A percentile compares a stretch with the other conserved stretches of the same genome.
Evolutionary conservation across 352 stramenopile genomes (phyloP).

Genomic region (Lagenidium giganteum): DNA sequence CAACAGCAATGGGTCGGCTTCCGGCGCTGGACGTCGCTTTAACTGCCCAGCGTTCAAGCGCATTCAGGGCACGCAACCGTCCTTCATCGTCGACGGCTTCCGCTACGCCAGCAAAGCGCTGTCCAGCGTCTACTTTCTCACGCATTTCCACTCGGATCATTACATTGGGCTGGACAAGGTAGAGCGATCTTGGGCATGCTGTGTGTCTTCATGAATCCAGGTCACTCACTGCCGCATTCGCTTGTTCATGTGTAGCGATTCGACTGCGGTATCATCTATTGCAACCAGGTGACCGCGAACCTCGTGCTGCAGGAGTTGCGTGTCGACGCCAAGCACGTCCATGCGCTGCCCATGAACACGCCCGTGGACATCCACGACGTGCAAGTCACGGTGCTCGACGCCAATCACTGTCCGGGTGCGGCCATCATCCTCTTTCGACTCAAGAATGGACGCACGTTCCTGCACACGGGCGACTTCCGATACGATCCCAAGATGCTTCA

Average conservation of each 20-base stretch:
- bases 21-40: conserved; percentile 1
- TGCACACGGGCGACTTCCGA: conserved; percentile 91
- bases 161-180: conserved; percentile 89
- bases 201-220: background rate
- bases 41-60: conserved; percentile 76
- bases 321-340: conserved; percentile 88
- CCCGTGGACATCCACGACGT: conserved; percentile 79
- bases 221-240: background rate
- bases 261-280: conserved; percentile 94
- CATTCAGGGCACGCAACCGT: conserved; percentile 64
- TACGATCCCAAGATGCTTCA: conserved; percentile 72
- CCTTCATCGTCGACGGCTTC: conserved; percentile 88
- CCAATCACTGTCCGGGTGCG: conserved; percentile 96
- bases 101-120: conserved; percentile 68
- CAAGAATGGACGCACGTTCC: conserved; percentile 69
- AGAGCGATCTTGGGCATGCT: too few relatives aligned
- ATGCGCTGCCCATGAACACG: conserved; percentile 88
- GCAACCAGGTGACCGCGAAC: conserved; percentile 88
- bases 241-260: conserved; percentile 43
- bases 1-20: conserved; percentile 1
- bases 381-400: conserved; percentile 93
- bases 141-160: conserved; percentile 97
- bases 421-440: conserved; percentile 94
- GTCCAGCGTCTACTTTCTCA: conserved; percentile 93
- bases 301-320: conserved; percentile 91